A percentile compares a stretch with the other conserved stretches of the same genome.
phyloP scores from a whole-genome alignment of 2,329 filamentous ascomycete species.

The Emmonsia crescens region DNA sequence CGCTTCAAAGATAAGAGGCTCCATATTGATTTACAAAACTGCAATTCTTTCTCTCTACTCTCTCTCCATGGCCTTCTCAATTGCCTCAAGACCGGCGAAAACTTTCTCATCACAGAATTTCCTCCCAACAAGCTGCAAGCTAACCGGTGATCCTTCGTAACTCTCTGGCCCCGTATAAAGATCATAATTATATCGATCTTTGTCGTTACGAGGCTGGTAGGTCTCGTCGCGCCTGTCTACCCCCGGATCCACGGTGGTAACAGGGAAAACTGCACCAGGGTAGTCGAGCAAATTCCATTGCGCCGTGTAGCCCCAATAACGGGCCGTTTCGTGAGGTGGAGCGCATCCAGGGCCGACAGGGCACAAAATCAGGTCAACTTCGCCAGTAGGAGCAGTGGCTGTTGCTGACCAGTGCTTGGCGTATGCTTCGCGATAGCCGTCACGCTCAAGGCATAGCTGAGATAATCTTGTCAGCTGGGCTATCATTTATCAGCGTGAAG shows the following conservation, averaged over 20 bases:
- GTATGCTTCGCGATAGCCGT: slow-evolving; percentile 34
- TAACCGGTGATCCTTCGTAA: slow-evolving; percentile 41
- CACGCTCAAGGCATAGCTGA: slow-evolving; percentile 7
- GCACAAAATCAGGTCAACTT: slow-evolving; percentile 49
- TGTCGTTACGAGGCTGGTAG: slow-evolving; percentile 33
- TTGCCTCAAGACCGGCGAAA: slow-evolving; percentile 21
- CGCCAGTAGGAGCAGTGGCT: slow-evolving; percentile 18
- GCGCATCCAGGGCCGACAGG: slow-evolving; percentile 47
- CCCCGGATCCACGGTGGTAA: slow-evolving; percentile 34
- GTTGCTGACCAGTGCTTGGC: slow-evolving; percentile 37
- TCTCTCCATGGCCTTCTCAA: slow-evolving; percentile 24
- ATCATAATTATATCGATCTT: slow-evolving; percentile 38
- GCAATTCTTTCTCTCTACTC: slow-evolving; percentile 5
- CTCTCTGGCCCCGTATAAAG: slow-evolving; percentile 38
- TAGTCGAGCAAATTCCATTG: slow-evolving; percentile 63
- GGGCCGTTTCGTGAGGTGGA: slow-evolving; percentile 43
- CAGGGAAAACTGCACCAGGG: slow-evolving; percentile 51
- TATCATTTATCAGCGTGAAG: not conserved
- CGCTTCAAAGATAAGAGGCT: not conserved
- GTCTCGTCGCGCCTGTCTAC: slow-evolving; percentile 30
- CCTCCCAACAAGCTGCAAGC: slow-evolving; percentile 44
- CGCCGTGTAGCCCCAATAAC: slow-evolving; percentile 54
- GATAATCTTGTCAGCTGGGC: not conserved
- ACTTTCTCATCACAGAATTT: slow-evolving; percentile 47
- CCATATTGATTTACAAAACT: not conserved